Percentiles rank a stretch among this genome's conserved stretches.
phyloP scores from a whole-genome alignment of 257 asterid genomes.

The Euphrasia confusa region DNA sequence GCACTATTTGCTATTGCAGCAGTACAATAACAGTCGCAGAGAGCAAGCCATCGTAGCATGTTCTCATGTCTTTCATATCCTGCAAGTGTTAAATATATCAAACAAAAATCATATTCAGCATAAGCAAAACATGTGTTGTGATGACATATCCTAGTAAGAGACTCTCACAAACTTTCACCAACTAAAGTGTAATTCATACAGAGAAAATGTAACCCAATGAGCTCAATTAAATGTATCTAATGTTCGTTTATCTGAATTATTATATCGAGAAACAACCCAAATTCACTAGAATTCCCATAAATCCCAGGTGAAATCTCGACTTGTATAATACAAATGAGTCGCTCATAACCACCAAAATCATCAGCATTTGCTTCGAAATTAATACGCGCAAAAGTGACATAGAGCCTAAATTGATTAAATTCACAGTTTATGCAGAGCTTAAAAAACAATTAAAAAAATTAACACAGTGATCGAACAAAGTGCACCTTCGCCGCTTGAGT shows the following conservation, averaged over 20 bases:
- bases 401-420: slow-evolving; percentile 8
- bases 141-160: slow-evolving; percentile 6
- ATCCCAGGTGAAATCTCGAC: background rate
- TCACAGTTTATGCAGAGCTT: slow-evolving; percentile 13
- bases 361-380: slow-evolving; percentile 26
- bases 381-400: slow-evolving; percentile 26
- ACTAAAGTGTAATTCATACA: slow-evolving; percentile 7
- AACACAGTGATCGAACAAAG: slow-evolving; percentile 17
- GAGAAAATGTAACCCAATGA: background rate
- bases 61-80: slow-evolving; percentile 91
- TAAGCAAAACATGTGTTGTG: slow-evolving; percentile 5
- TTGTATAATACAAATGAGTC: background rate
- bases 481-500: slow-evolving; percentile 50
- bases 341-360: slow-evolving; percentile 16
- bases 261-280: background rate
- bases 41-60: slow-evolving; percentile 80
- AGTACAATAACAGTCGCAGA: too few species aligned
- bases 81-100: slow-evolving; percentile 27
- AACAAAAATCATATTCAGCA: slow-evolving; percentile 4
- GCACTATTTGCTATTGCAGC: slow-evolving; percentile 90
- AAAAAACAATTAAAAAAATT: slow-evolving; percentile 14
- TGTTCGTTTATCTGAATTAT: background rate
- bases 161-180: slow-evolving; percentile 9
- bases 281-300: background rate
- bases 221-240: background rate